Conservation (phyloP, 495 filamentous ascomycete genomes). For the Hypoxylon fuscum region DNA sequence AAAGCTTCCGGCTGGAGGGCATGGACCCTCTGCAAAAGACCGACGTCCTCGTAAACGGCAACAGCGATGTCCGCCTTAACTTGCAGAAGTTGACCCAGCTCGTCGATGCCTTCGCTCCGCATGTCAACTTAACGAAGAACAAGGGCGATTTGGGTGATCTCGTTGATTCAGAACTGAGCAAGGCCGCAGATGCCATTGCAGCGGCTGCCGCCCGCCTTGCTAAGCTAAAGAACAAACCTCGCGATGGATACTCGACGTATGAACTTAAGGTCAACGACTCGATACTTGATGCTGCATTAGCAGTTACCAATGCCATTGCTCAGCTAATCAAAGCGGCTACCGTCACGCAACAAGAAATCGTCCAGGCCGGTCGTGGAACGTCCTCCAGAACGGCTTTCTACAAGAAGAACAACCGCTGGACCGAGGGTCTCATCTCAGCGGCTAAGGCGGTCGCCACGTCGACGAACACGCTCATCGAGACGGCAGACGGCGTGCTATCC, state of each 20-base stretch:
- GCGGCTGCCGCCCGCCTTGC: slow-evolving; percentile 87
- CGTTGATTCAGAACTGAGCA: slow-evolving; percentile 89
- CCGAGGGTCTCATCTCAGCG: slow-evolving; percentile 94
- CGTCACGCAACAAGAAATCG: slow-evolving; percentile 93
- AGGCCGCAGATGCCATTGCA: slow-evolving; percentile 95
- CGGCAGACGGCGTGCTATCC: slow-evolving; percentile 92
- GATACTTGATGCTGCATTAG: slow-evolving; percentile 92
- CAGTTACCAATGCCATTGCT: slow-evolving; percentile 95
- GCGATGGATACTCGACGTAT: slow-evolving; percentile 95
- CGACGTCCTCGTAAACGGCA: slow-evolving; percentile 95
- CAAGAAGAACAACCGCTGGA: slow-evolving; percentile 98
- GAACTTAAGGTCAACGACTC: slow-evolving; percentile 94
- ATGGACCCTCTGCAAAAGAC: slow-evolving; percentile 89
- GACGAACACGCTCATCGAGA: slow-evolving; percentile 96
- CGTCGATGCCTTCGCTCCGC: slow-evolving; percentile 88
- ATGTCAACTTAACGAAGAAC: slow-evolving; percentile 77
- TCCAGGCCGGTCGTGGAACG: slow-evolving; percentile 89
- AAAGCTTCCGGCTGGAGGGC: slow-evolving; percentile 91
- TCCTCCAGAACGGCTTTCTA: slow-evolving; percentile 95
- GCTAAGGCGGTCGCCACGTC: slow-evolving; percentile 93
- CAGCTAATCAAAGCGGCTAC: slow-evolving; percentile 97
- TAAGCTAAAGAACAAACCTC: slow-evolving; percentile 91
- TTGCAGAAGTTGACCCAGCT: slow-evolving; percentile 91
- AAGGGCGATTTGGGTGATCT: slow-evolving; percentile 91
- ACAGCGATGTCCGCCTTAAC: slow-evolving; percentile 90